Percentiles rank a stretch among this genome's conserved stretches.
phyloP scores from a whole-genome alignment of 768 basidiomycete genomes.

The Holtermannia corniformis region DNA sequence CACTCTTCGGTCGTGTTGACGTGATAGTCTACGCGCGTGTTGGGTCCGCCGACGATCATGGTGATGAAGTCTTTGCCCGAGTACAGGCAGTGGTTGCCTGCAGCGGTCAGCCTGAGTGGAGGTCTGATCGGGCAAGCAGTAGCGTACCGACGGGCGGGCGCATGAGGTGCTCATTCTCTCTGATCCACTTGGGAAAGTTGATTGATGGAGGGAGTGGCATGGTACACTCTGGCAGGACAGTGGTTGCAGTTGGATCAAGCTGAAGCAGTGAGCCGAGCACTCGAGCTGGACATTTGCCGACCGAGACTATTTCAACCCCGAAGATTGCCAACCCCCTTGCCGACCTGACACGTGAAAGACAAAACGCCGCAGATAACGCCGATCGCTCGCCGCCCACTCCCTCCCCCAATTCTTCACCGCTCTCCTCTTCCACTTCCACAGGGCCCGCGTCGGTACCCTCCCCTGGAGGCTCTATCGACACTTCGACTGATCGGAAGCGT shows the following conservation, averaged over 20 bases:
- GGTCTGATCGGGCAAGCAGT: slow-evolving; percentile 28
- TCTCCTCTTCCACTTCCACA: background rate
- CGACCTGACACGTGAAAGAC: background rate
- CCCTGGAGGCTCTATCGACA: background rate
- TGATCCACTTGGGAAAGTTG: slow-evolving; percentile 83
- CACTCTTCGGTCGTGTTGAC: slow-evolving; percentile 97
- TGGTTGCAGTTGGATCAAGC: background rate
- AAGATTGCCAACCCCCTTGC: background rate
- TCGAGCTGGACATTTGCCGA: background rate
- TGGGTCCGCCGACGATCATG: slow-evolving; percentile 96
- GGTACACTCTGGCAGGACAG: background rate
- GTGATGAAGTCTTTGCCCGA: slow-evolving; percentile 75
- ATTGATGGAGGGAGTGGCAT: slow-evolving; percentile 57
- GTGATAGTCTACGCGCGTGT: slow-evolving; percentile 88
- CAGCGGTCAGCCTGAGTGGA: background rate
- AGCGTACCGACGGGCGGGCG: slow-evolving; percentile 90
- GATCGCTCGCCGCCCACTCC: background rate
- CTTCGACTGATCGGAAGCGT: slow-evolving; percentile 39
- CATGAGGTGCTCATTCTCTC: slow-evolving; percentile 65
- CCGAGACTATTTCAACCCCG: background rate
- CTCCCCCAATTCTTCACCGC: background rate
- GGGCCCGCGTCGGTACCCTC: background rate
- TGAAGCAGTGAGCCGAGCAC: background rate
- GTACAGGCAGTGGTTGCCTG: slow-evolving; percentile 42
- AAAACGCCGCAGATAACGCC: background rate